Conservation (phyloP, 371 early-diverging fungal genomes). For the Smittium mucronatum region DNA sequence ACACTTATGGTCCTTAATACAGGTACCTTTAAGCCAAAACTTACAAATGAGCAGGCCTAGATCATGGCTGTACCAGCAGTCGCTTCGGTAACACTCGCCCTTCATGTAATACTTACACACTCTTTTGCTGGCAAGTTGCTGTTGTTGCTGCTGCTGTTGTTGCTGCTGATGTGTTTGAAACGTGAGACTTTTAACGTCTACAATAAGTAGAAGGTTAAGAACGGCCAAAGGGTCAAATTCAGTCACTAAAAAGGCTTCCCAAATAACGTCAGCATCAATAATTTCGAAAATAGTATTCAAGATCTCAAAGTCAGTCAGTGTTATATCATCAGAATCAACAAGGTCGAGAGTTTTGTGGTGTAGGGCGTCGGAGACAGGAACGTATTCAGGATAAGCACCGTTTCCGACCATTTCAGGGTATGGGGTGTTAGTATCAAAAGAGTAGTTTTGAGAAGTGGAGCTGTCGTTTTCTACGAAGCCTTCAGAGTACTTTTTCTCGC, state of each 20-base stretch:
- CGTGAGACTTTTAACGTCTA: neutral
- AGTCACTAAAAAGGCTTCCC: slow-evolving; percentile 8
- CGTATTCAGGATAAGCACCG: neutral
- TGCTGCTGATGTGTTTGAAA: neutral
- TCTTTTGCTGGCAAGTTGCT: slow-evolving; percentile 1
- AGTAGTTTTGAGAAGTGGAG: neutral
- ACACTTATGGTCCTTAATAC: slow-evolving; percentile 13
- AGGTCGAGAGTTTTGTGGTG: neutral
- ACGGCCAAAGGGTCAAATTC: slow-evolving; percentile 6
- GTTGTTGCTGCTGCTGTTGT: neutral
- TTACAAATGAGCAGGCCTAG: slow-evolving; percentile 5
- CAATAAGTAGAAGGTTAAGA: neutral
- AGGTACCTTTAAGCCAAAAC: slow-evolving; percentile 10
- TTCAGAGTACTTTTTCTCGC: neutral
- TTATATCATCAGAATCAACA: neutral
- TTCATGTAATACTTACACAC: slow-evolving; percentile 9
- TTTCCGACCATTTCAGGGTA: neutral
- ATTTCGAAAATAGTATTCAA: neutral
- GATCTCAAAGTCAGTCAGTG: slow-evolving; percentile 8
- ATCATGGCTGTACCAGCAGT: slow-evolving; percentile 14
- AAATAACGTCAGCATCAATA: slow-evolving; percentile 10
- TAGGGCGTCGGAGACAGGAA: neutral
- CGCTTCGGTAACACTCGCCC: slow-evolving; percentile 12
- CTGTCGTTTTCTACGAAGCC: neutral
- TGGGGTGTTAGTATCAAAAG: neutral